Evolutionary conservation across 345 rosid genomes (phyloP), one percentile per base, ranked within the genome.

Genomic region (Eucalyptus cladocalyx): DNA sequence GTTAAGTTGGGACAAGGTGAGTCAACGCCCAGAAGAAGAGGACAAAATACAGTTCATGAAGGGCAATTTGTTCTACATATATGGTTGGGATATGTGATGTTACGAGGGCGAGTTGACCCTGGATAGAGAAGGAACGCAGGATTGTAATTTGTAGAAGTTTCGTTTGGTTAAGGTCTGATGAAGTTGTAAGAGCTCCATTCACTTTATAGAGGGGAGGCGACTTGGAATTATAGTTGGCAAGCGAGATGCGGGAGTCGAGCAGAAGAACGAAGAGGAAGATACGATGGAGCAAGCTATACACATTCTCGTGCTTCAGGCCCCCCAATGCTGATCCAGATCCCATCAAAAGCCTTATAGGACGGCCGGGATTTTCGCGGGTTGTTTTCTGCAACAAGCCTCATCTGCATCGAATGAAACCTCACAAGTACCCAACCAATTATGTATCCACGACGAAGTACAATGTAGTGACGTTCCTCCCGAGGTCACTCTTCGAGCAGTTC

Each of bases 401-500:
- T 15, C 24, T 86, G 42, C 97, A 95, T 87, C 88, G 88, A 87
- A 87, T 19, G 58, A 94, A 92, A 58, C 96, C 94, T 72, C 88
- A 89, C 88, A 92, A 92, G 58, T 94, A 96, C 85, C 88, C 90
- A 1, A 89, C 90, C 34, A 96, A 96, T 90, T 94, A 94, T 18
- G 92, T 94, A 72, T 94, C 97, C 45, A 95, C 97, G 49, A 95
- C 97, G 24, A 93, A 94, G 91, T 95, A 95, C 88, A 95, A 91
- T 86, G 32, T 93, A 60, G 83, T 91, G 11, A 93, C 96, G 23
- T 95, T 96, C 94, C 93, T 96, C 28, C 97, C 97, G 7, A 96
- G 88, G 60, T 93, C 97, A 86, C 92, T 95, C 80, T 95, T 95
- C 65, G 98, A 96, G 93, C 99, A 96, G 92, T 96, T 96, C 83